Evolutionary conservation across 805 yeast genomes (phyloP), one percentile per base, ranked within the genome.

Genomic region (Nematodospora valgi): DNA sequence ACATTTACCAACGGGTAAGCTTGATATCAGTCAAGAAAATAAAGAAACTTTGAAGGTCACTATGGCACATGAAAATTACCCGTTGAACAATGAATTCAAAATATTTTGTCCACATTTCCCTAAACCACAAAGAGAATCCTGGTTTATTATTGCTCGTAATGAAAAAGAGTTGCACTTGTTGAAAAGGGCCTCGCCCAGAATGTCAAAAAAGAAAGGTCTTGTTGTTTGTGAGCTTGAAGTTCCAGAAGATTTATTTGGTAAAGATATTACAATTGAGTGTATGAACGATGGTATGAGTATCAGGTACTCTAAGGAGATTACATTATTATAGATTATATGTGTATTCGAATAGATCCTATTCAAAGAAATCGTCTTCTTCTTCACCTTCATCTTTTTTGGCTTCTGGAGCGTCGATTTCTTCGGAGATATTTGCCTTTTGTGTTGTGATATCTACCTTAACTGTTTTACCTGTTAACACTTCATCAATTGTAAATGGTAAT

Each of bases 91-190:
- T 3, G 88, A 82, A 29, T 84, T 78, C 64, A 76, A 75, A 44
- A 74, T 86, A 34, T 78, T 80, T 49, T 70, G 89, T 38, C 91
- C 94, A 2, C 76, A 75, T 47, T 93, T 86, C 62, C 95, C 96
- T 29, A 91, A 93, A 58, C 68, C 80, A 2, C 98, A 93, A 59
- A 81, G 87, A 50, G 98, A 93, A 54, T 78, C 94, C 0, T 93
- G 98, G 98, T 86, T 91, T 56, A 73, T 80, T 7, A 74, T 91
- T 31, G 46, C 80, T 7, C 63, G 74, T 41, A 59, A 60, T 18
- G 58, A 62, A 5, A 72, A 72, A 29, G 85, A 80, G 48, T 53
- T 91, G 18, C 58, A 73, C 24, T 68, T 82, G 27, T 62, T 91
- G 29, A 86, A 86, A 51, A 76, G 98, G 49, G 82, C 87, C 4